These are phyloP conservation scores for Diversispora eburnea DNA, from an alignment of 192 early-diverging fungal species.

Conservation along the genomic window DNA sequence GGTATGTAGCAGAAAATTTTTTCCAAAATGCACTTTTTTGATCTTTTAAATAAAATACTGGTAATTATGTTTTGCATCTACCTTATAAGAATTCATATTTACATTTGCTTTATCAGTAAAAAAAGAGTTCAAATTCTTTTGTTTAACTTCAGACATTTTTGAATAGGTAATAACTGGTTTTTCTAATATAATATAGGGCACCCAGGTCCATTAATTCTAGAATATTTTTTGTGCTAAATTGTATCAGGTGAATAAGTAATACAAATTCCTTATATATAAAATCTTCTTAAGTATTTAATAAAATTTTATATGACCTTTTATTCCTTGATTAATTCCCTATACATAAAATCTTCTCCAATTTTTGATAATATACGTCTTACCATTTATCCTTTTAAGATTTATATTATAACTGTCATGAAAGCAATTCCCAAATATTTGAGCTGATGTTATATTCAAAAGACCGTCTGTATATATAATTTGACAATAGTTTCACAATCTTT, in stretches of 20 bases:
- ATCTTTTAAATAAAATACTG: background rate
- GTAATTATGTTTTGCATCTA: constrained; percentile 4
- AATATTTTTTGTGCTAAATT: background rate
- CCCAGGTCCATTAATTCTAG: background rate
- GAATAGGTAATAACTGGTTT: background rate
- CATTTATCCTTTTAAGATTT: background rate
- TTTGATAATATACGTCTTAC: constrained; percentile 5
- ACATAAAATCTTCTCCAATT: constrained; percentile 14
- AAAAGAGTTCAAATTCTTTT: background rate
- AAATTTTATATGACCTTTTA: too few species aligned
- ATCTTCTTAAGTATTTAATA: too few species aligned
- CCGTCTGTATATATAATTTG: background rate
- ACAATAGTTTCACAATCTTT: background rate
- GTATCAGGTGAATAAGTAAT: background rate
- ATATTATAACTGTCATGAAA: background rate
- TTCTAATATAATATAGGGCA: background rate
- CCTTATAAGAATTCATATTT: background rate
- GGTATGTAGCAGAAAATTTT: constrained; percentile 2
- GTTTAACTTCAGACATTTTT: background rate
- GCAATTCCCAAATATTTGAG: too few species aligned
- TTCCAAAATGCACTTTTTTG: background rate
- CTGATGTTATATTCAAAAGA: too few species aligned
- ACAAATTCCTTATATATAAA: too few species aligned
- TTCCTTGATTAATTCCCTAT: too few species aligned
- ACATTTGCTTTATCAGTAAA: background rate